phyloP scores from a whole-genome alignment of 2,329 filamentous ascomycete species.

The Fusarium begoniae region DNA sequence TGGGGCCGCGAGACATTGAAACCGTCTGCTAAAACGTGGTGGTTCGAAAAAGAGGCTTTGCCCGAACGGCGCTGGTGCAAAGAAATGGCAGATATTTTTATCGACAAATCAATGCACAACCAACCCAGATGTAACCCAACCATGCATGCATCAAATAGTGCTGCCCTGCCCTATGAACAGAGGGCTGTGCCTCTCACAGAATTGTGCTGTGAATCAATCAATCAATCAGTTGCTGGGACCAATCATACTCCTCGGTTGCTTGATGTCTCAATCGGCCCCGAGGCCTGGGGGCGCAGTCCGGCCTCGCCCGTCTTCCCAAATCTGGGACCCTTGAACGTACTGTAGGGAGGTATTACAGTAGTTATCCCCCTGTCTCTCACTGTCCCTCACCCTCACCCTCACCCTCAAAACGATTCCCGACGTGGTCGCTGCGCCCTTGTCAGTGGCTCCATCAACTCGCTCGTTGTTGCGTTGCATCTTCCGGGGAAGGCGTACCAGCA shows the following conservation, averaged over 20 bases:
- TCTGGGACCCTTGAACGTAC: neutral
- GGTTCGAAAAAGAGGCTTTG: conserved; percentile 15
- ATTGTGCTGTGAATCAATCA: neutral
- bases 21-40: conserved; percentile 20
- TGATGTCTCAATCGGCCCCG: conserved; percentile 38
- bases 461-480: conserved; percentile 25
- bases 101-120: conserved; percentile 24
- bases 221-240: conserved; percentile 12
- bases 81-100: conserved; percentile 38
- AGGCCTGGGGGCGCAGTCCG: conserved; percentile 38
- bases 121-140: conserved; percentile 22
- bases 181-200: conserved; percentile 24
- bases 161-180: conserved; percentile 12
- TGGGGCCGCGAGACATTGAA: conserved; percentile 20
- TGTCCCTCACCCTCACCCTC: neutral
- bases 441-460: conserved; percentile 16
- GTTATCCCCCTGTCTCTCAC: neutral
- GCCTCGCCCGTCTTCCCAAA: conserved; percentile 32
- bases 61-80: conserved; percentile 30
- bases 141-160: conserved; percentile 6
- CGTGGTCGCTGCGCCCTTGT: conserved; percentile 21
- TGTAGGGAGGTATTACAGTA: neutral
- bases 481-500: conserved; percentile 29
- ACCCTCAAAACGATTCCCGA: conserved; percentile 13
- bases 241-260: conserved; percentile 36